phyloP scores from a whole-genome alignment of 805 yeast species.

The Candida rishiriensis region DNA sequence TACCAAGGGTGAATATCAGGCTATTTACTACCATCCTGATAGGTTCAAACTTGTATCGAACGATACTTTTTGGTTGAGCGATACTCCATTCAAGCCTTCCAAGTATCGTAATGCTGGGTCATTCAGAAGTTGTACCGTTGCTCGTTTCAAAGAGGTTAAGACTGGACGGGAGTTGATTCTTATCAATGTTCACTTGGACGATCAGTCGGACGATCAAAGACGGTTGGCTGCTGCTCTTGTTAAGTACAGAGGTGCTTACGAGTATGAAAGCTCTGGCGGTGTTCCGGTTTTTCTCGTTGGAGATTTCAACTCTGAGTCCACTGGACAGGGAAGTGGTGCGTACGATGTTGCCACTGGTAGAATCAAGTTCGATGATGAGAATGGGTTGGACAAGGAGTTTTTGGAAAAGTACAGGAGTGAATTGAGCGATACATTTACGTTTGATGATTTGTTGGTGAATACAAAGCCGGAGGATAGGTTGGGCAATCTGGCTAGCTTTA shows the following conservation, averaged over 20 bases:
- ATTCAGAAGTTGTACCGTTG: conserved; percentile 36
- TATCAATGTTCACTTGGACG: conserved; percentile 50
- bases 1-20: conserved; percentile 46
- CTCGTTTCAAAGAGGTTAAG: conserved; percentile 25
- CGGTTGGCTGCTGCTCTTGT: conserved; percentile 41
- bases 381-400: conserved; percentile 19
- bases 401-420: conserved; percentile 15
- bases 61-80: conserved; percentile 50
- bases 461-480: conserved; percentile 25
- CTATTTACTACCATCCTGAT: conserved; percentile 37
- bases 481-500: conserved; percentile 35
- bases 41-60: conserved; percentile 36
- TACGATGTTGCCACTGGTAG: conserved; percentile 28
- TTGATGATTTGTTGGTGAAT: conserved; percentile 24
- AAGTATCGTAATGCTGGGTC: conserved; percentile 38
- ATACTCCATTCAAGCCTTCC: conserved; percentile 51
- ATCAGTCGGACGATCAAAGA: conserved; percentile 42
- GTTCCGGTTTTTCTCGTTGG: conserved; percentile 45
- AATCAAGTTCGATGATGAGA: neutral
- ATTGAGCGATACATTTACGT: conserved; percentile 18
- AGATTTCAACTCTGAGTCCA: conserved; percentile 50
- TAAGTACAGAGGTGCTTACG: conserved; percentile 34
- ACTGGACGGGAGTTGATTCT: conserved; percentile 33
- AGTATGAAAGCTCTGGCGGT: conserved; percentile 25
- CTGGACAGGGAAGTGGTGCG: conserved; percentile 35